phyloP scores from a whole-genome alignment of 1,284 basidiomycete genomes.

The Violaceomyces palustris region DNA sequence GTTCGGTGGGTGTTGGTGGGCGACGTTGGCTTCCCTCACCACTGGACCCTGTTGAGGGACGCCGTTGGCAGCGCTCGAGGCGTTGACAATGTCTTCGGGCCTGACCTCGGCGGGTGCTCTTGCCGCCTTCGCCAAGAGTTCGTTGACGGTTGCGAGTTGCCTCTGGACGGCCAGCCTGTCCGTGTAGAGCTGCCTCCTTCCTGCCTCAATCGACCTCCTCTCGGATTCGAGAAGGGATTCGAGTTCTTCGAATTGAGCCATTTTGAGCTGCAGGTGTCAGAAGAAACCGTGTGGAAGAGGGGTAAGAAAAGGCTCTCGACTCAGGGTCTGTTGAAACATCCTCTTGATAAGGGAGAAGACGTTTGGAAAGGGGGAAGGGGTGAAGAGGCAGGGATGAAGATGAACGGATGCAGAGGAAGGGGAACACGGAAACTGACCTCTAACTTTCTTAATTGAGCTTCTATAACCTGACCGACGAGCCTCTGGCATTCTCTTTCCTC shows the following conservation, averaged over 20 bases:
- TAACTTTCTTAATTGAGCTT: conserved; percentile 84
- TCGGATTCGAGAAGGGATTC: conserved; percentile 48
- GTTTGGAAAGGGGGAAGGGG: too few relatives aligned
- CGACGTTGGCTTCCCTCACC: conserved; percentile 26
- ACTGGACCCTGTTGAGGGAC: conserved; percentile 47
- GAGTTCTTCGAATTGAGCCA: conserved; percentile 50
- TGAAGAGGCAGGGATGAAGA: too few relatives aligned
- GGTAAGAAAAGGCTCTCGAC: too few relatives aligned
- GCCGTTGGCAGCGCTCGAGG: conserved; percentile 29
- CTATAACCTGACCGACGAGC: conserved; percentile 78
- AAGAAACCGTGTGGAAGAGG: too few relatives aligned
- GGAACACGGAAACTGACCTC: conserved; percentile 59
- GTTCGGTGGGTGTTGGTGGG: conserved; percentile 2
- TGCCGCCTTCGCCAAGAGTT: conserved; percentile 42
- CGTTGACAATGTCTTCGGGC: conserved; percentile 28
- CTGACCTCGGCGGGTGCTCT: conserved; percentile 30
- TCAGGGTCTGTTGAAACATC: neutral
- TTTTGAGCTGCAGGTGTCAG: conserved; percentile 47
- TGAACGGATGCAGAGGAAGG: neutral
- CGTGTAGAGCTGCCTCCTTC: conserved; percentile 42
- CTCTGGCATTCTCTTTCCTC: conserved; percentile 77
- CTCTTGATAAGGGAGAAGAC: neutral
- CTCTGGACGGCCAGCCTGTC: conserved; percentile 48
- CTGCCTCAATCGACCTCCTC: conserved; percentile 39
- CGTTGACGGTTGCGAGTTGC: conserved; percentile 44